Conservation (phyloP, 441 rosid species). For the Gossypium davidsonii region DNA sequence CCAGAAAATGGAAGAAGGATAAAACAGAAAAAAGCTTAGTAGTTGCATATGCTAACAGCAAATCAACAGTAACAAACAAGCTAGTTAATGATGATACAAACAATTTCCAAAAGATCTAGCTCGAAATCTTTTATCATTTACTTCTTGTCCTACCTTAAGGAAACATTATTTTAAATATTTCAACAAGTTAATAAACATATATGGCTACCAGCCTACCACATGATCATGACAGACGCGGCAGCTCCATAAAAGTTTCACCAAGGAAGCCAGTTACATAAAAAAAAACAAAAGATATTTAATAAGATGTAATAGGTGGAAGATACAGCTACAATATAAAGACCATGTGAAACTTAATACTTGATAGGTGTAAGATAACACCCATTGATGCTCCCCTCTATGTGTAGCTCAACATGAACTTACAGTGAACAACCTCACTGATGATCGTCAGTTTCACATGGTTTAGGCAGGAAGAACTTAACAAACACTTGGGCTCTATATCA, state of each 20-base stretch:
- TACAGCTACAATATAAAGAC: not conserved
- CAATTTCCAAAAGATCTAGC: not conserved
- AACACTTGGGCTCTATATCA: too few relatives aligned
- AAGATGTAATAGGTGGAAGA: not conserved
- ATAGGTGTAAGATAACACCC: not conserved
- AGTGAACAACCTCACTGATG: too few relatives aligned
- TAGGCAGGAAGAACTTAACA: too few relatives aligned
- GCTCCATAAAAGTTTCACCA: not conserved
- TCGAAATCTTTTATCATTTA: not conserved
- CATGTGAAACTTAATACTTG: not conserved
- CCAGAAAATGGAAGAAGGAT: not conserved
- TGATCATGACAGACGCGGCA: not conserved
- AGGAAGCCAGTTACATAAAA: not conserved
- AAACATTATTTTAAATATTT: not conserved
- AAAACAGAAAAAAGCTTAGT: not conserved
- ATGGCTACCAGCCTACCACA: not conserved
- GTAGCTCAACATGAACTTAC: not conserved
- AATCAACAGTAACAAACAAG: not conserved
- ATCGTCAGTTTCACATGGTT: too few relatives aligned
- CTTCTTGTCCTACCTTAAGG: not conserved
- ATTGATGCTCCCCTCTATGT: not conserved
- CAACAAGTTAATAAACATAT: not conserved
- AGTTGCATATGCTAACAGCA: not conserved
- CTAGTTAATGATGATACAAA: not conserved
- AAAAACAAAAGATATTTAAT: not conserved